Base-by-base conservation (phyloP, 768 basidiomycete species). In the Daedaleopsis sinensis region DNA sequence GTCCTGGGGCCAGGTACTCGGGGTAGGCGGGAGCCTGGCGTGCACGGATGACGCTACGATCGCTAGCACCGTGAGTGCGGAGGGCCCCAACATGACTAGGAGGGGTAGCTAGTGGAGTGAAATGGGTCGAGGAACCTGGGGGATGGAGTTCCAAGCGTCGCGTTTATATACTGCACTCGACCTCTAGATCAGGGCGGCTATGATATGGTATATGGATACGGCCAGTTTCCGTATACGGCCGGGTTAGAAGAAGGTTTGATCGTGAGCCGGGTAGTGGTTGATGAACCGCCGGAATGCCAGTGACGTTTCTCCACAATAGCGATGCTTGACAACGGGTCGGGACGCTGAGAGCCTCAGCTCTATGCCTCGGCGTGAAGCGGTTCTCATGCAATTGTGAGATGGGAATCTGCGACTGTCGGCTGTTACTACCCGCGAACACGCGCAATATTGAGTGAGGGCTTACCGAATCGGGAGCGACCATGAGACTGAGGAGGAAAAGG, bases 1-100 rank as follows among this genome's bases (percentile, higher is more conserved):
- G 44, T 66, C 69, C 43, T 79, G 78, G 10, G 79, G 78, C 71
- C 73, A 78, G 55, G 67, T 69, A 54, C 62, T 63, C 18, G 61
- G 62, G 10, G 62, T 64, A 10, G 62, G 58, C 12, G 62, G 62
- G n/a, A 64, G 35, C 46, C 54, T 38, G 21, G 62, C 53, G 9
- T n/a, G 18, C 38, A 55, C 57, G 23, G 55, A 19, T 47, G 38
- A 44, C 11, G 57, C 35, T 32, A 35, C 53, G 15, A 47, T 39
- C 37, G 62, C 57, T 10, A 63, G 62, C 27, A 50, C 39, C 38
- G 42, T 53, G 6, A 47, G 9, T 23, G 44, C 55, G 18, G 27
- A 23, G 5, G 52, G 42, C 19, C 56, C 56, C 19, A 57, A 46
- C 61, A 62, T 62, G 27, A 24, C 47, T n/a, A 44, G 32, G 16